Conservation (phyloP, 2,329 filamentous ascomycete genomes). For the Alternaria hordeiaustralica region DNA sequence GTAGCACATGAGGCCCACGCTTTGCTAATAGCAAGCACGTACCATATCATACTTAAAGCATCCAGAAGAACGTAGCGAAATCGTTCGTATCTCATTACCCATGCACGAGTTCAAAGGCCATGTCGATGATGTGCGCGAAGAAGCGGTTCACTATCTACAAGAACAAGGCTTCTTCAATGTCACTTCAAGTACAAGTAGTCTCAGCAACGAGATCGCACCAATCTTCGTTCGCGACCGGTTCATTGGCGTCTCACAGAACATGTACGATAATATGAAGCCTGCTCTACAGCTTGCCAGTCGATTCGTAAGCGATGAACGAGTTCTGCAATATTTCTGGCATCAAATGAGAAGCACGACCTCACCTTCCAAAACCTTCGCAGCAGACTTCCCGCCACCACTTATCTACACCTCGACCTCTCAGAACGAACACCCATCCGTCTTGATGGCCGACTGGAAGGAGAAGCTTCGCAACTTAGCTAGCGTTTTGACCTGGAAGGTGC, state of each 20-base stretch:
- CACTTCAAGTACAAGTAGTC: neutral
- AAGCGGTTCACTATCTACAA: neutral
- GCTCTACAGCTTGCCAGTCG: neutral
- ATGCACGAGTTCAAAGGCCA: neutral
- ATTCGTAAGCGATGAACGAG: neutral
- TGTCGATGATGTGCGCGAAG: neutral
- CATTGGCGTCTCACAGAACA: neutral
- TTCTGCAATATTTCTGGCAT: neutral
- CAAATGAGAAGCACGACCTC: neutral
- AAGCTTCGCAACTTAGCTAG: neutral
- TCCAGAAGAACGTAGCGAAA: neutral
- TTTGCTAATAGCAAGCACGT: too few species aligned
- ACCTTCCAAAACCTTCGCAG: neutral
- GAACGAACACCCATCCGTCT: neutral
- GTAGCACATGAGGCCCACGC: too few species aligned
- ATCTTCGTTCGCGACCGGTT: neutral
- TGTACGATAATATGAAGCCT: neutral
- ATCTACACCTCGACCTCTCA: neutral
- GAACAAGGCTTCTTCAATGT: neutral
- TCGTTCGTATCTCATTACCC: neutral
- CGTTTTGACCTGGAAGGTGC: neutral
- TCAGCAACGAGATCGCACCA: neutral
- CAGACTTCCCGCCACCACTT: accelerated
- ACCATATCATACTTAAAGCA: neutral
- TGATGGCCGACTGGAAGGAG: neutral